phyloP scores from a whole-genome alignment of 805 yeast genomes.

The Saccharomycopsis javanensis region DNA sequence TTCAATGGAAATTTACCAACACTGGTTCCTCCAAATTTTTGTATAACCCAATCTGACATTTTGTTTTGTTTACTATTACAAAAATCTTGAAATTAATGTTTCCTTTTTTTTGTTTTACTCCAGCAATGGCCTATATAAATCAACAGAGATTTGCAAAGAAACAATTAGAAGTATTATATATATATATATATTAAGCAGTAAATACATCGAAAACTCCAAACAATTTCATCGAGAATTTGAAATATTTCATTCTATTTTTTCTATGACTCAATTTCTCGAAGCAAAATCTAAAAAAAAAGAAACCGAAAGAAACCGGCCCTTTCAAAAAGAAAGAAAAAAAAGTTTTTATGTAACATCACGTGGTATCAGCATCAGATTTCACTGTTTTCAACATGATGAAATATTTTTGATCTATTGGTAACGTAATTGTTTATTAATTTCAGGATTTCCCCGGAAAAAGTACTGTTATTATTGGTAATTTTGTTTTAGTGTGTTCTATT shows the following conservation, averaged over 20 bases:
- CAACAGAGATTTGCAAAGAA: too few species aligned
- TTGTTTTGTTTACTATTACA: background rate
- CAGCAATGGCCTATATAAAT: too few species aligned
- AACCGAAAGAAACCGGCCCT: background rate
- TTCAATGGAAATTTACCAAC: slow-evolving; percentile 89
- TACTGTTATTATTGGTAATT: too few species aligned
- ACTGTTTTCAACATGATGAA: background rate
- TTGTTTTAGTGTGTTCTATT: too few species aligned
- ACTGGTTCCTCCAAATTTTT: slow-evolving; percentile 95
- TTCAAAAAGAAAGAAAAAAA: too few species aligned
- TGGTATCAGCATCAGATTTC: background rate
- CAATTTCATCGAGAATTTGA: too few species aligned
- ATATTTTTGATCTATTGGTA: background rate
- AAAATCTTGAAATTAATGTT: too few species aligned
- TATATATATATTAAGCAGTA: too few species aligned
- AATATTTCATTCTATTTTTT: background rate
- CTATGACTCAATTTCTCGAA: background rate
- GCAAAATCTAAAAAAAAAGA: background rate
- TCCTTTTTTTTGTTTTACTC: background rate
- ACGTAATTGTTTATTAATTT: too few species aligned
- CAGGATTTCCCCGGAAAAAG: too few species aligned
- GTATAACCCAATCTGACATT: slow-evolving; percentile 57
- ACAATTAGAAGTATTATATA: too few species aligned
- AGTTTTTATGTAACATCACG: background rate
- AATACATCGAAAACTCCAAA: too few species aligned